These are phyloP conservation scores for Zymoseptoria pseudotritici DNA, from an alignment of 2,329 filamentous ascomycete genomes.

Conservation along the genomic window DNA sequence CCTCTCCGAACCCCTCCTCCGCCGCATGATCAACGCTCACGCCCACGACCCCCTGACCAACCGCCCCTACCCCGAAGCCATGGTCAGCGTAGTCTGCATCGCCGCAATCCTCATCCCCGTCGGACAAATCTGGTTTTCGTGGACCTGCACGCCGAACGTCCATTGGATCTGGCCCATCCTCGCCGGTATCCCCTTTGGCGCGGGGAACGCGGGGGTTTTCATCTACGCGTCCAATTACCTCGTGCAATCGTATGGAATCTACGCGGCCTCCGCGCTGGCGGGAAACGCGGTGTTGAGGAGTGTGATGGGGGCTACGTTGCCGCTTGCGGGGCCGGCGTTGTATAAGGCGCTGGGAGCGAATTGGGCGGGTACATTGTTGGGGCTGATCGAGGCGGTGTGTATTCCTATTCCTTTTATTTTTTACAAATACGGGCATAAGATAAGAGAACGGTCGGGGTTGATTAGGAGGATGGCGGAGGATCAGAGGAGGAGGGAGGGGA, in stretches of 20 bases:
- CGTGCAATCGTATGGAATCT: conserved; percentile 70
- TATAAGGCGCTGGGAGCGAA: conserved; percentile 63
- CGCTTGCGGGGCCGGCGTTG: conserved; percentile 66
- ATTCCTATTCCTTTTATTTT: conserved; percentile 53
- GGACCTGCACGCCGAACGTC: conserved; percentile 76
- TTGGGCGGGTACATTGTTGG: conserved; percentile 72
- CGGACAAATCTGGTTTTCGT: conserved; percentile 79
- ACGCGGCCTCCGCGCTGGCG: conserved; percentile 71
- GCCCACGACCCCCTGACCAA: conserved; percentile 68
- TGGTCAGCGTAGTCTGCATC: conserved; percentile 71
- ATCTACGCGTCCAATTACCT: conserved; percentile 79
- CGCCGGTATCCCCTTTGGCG: conserved; percentile 71
- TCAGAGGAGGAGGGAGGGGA: conserved; percentile 40
- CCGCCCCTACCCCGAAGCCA: conserved; percentile 67
- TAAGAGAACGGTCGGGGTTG: conserved; percentile 48
- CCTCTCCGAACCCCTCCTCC: conserved; percentile 57
- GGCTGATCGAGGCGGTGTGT: conserved; percentile 62
- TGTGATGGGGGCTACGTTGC: conserved; percentile 68
- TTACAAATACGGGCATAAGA: conserved; percentile 43
- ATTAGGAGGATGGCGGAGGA: conserved; percentile 45
- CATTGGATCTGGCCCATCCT: conserved; percentile 74
- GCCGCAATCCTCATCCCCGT: conserved; percentile 66
- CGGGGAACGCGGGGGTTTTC: conserved; percentile 69
- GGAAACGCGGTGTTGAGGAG: conserved; percentile 70
- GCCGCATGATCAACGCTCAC: conserved; percentile 70